Conservation (phyloP, 345 rosid species). For the Heritiera littoralis region DNA sequence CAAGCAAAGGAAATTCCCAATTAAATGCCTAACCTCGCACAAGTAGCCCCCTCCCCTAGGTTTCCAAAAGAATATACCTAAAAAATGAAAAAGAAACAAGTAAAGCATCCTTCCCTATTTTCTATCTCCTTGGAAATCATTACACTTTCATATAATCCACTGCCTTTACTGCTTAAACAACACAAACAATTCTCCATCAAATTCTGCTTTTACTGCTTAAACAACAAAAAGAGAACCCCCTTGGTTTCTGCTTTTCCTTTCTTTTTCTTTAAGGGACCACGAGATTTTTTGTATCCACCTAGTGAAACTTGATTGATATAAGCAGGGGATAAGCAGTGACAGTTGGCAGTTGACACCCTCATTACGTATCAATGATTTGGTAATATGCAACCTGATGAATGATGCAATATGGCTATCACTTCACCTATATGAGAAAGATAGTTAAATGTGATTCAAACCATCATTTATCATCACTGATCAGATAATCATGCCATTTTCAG, state of each 20-base stretch:
- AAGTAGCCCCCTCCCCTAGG: not conserved
- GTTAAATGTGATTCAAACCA: not conserved
- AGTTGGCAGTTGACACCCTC: not conserved
- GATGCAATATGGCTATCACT: not conserved
- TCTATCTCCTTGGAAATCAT: not conserved
- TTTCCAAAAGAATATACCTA: slow-evolving; percentile 21
- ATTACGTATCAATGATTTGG: not conserved
- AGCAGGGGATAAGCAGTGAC: not conserved
- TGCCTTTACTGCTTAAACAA: slow-evolving; percentile 18
- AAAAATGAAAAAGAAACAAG: slow-evolving; percentile 10
- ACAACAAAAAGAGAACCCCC: slow-evolving; percentile 3
- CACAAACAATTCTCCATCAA: slow-evolving; percentile 20
- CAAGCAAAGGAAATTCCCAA: no score
- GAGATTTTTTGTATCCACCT: slow-evolving; percentile 8
- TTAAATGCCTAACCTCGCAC: not conserved
- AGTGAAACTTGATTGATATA: slow-evolving; percentile 16
- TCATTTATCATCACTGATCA: not conserved
- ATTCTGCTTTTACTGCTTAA: slow-evolving; percentile 3
- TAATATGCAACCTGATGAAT: not conserved
- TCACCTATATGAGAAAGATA: not conserved
- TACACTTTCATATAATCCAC: not conserved
- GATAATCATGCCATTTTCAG: not conserved
- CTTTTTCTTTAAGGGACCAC: not conserved
- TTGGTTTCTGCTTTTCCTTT: not conserved
- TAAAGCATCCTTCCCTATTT: slow-evolving; percentile 18